These are phyloP conservation scores for Pestalotiopsis sp. DNA, from an alignment of 2,329 filamentous ascomycete genomes.

Conservation along the genomic window DNA sequence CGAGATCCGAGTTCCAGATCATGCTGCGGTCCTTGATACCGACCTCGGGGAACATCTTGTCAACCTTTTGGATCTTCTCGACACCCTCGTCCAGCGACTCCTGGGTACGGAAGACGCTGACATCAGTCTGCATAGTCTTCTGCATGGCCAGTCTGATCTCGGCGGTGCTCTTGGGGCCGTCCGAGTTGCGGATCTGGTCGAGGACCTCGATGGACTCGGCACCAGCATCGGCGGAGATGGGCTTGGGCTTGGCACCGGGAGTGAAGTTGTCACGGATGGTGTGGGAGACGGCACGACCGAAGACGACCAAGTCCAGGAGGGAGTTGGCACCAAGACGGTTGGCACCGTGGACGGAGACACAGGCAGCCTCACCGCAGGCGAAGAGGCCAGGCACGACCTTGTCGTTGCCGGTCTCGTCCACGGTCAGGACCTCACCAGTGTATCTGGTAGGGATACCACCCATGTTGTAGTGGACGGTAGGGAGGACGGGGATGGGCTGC, in stretches of 20 bases:
- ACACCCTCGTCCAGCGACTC: conserved; percentile 94
- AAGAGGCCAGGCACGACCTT: conserved; percentile 93
- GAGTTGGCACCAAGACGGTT: conserved; percentile 99
- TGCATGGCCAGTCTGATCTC: conserved; percentile 93
- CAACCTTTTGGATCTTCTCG: conserved; percentile 82
- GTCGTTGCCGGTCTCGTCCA: conserved; percentile 85
- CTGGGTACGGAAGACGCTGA: conserved; percentile 94
- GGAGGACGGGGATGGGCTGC: conserved; percentile 94
- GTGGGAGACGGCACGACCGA: conserved; percentile 96
- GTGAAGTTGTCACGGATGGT: conserved; percentile 94
- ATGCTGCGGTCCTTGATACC: conserved; percentile 98
- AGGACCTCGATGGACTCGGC: conserved; percentile 84
- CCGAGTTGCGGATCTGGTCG: conserved; percentile 81
- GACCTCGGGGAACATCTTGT: conserved; percentile 78
- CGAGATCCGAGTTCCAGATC: conserved; percentile 99
- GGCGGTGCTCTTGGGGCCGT: conserved; percentile 83
- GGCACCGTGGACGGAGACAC: conserved; percentile 96
- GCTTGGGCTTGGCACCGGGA: conserved; percentile 79
- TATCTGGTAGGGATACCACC: conserved; percentile 97
- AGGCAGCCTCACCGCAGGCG: conserved; percentile 95
- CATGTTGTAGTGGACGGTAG: conserved; percentile 99
- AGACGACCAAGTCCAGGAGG: conserved; percentile 94
- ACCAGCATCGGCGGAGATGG: conserved; percentile 82
- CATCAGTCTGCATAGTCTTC: conserved; percentile 97
- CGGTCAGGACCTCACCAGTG: conserved; percentile 91